These are phyloP conservation scores for Peribolospora kevripleyi DNA, from an alignment of 768 basidiomycete species.

Conservation along the genomic window DNA sequence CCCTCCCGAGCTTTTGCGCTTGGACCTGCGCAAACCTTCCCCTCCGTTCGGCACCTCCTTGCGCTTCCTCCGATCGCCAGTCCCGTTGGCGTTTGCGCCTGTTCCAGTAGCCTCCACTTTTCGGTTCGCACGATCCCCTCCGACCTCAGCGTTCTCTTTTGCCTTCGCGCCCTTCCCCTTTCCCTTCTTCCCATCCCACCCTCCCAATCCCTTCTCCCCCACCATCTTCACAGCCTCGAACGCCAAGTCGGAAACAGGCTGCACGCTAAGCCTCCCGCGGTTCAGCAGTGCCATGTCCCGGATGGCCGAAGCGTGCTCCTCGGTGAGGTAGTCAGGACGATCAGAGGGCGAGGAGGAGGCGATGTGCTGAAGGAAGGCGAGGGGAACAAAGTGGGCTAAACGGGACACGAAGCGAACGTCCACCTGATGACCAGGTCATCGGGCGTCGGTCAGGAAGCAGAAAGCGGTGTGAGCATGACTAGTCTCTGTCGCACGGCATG, in stretches of 20 bases:
- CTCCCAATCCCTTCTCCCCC: conserved; percentile 31
- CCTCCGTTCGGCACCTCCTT: too few species aligned
- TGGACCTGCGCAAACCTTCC: too few species aligned
- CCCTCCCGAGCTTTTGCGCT: too few species aligned
- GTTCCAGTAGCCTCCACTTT: too few species aligned
- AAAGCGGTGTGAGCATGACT: background rate
- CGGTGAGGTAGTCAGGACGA: conserved; percentile 1
- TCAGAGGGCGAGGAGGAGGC: conserved; percentile 20
- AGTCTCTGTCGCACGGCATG: background rate
- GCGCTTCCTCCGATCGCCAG: too few species aligned
- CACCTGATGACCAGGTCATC: too few species aligned
- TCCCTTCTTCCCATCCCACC: conserved; percentile 36
- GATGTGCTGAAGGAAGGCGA: conserved; percentile 45
- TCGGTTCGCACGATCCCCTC: too few species aligned
- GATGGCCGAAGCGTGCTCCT: conserved; percentile 6
- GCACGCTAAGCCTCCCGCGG: conserved; percentile 65
- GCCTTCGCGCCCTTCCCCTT: background rate
- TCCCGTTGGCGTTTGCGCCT: too few species aligned
- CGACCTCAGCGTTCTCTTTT: too few species aligned
- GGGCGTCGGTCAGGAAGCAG: conserved; percentile 7
- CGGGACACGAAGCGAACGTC: conserved; percentile 33
- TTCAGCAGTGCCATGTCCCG: conserved; percentile 55
- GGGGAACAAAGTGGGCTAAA: conserved; percentile 46
- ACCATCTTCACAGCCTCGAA: conserved; percentile 39
- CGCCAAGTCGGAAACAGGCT: conserved; percentile 41